These are phyloP conservation scores for Purshia tridentata DNA, from an alignment of 306 rosid species.

Conservation along the genomic window DNA sequence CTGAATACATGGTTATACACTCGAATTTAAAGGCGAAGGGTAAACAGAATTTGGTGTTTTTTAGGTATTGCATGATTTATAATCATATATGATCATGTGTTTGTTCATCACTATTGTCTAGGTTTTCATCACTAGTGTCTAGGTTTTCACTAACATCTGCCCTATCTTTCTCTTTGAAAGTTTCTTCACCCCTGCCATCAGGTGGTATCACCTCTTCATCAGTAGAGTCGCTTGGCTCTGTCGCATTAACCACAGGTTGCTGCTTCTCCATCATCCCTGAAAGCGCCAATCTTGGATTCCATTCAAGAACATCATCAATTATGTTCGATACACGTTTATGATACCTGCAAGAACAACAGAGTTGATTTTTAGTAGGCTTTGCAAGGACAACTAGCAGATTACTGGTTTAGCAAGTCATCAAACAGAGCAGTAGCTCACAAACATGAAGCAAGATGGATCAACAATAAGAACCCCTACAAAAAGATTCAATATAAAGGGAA, in stretches of 20 bases:
- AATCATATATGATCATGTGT: conserved; percentile 44
- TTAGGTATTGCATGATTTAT: conserved; percentile 34
- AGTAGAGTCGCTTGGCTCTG: conserved; percentile 45
- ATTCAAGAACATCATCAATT: conserved; percentile 94
- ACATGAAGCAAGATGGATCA: not conserved
- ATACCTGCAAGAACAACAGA: conserved; percentile 52
- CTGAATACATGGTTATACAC: conserved; percentile 58
- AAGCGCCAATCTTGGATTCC: conserved; percentile 92
- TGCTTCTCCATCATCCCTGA: conserved; percentile 98
- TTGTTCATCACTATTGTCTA: conserved; percentile 39
- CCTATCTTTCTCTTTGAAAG: conserved; percentile 38
- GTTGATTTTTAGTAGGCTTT: not conserved
- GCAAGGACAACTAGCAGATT: not conserved
- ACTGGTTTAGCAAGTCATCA: not conserved
- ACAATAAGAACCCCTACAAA: not conserved
- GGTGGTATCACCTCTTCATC: conserved; percentile 41
- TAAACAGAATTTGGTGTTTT: conserved; percentile 37
- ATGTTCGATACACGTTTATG: conserved; percentile 90
- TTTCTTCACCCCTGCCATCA: conserved; percentile 34
- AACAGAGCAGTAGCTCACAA: not conserved
- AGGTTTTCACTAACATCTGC: conserved; percentile 40
- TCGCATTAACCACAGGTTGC: conserved; percentile 56
- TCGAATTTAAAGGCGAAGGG: conserved; percentile 35
- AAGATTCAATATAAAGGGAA: not conserved
- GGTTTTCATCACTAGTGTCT: conserved; percentile 42